Percentiles rank a stretch among this genome's conserved stretches.
These are phyloP conservation scores for Elsinoe australis DNA, from an alignment of 2,329 filamentous ascomycete species.

Conservation along the genomic window DNA sequence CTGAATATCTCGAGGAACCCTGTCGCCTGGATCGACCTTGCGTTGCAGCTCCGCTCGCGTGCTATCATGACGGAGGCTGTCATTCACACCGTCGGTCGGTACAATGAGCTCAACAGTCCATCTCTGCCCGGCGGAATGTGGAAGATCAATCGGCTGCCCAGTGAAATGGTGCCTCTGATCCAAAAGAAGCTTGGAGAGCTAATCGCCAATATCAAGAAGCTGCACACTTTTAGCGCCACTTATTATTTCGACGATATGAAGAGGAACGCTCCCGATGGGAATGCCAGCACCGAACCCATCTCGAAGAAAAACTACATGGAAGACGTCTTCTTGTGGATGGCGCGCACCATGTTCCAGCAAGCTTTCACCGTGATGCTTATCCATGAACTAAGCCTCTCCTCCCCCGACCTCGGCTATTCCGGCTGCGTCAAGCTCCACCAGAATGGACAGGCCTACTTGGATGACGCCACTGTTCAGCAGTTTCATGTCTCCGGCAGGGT, in stretches of 20 bases:
- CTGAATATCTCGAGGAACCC: slow-evolving; percentile 38
- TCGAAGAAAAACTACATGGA: background rate
- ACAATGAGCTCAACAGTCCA: slow-evolving; percentile 32
- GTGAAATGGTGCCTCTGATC: background rate
- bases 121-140: too few species aligned
- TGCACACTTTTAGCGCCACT: background rate
- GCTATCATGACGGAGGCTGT: slow-evolving; percentile 40
- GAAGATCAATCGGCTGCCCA: background rate
- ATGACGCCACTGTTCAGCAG: too few species aligned
- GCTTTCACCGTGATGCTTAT: slow-evolving; percentile 23
- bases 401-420: background rate
- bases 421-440: too few species aligned
- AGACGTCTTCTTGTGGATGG: background rate
- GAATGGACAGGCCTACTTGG: too few species aligned
- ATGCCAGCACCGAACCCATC: background rate
- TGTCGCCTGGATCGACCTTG: slow-evolving; percentile 40
- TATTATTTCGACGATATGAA: background rate
- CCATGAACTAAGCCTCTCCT: slow-evolving; percentile 21
- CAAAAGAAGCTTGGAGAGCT: background rate
- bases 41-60: slow-evolving; percentile 39
- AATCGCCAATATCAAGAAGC: background rate
- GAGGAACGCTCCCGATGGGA: background rate
- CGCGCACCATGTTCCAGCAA: background rate
- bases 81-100: slow-evolving; percentile 39
- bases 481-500: too few species aligned